These are phyloP conservation scores for Penstemon barbatus DNA, from an alignment of 257 asterid species.

Conservation along the genomic window DNA sequence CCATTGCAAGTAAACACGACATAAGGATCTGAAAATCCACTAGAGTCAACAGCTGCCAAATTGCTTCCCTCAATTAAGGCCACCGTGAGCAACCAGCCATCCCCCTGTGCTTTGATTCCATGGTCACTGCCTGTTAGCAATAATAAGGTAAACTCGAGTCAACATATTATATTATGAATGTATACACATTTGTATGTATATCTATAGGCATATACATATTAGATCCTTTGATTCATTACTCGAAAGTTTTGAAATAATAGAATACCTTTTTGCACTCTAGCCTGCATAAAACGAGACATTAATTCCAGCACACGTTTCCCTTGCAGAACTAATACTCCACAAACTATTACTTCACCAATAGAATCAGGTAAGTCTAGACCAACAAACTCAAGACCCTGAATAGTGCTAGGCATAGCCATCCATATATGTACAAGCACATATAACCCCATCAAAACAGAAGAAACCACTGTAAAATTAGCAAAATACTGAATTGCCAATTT, in stretches of 20 bases:
- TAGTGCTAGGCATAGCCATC: conserved; percentile 62
- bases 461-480: conserved; percentile 76
- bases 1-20: conserved; percentile 97
- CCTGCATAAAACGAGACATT: conserved; percentile 90
- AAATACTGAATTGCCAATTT: conserved; percentile 86
- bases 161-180: no score
- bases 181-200: neutral
- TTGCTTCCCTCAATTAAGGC: conserved; percentile 86
- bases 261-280: conserved; percentile 81
- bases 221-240: neutral
- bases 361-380: conserved; percentile 99
- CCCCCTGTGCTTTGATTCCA: conserved; percentile 94
- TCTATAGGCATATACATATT: neutral
- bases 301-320: conserved; percentile 80
- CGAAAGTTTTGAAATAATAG: conserved; percentile 14
- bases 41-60: conserved; percentile 86
- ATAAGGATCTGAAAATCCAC: conserved; percentile 93
- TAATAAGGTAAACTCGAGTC: neutral
- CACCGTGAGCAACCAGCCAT: conserved; percentile 96
- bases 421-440: conserved; percentile 75
- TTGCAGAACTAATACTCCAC: conserved; percentile 87
- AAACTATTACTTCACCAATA: conserved; percentile 83
- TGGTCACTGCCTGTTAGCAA: conserved; percentile 79
- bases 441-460: conserved; percentile 59
- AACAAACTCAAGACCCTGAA: conserved; percentile 95